A percentile compares a stretch with the other conserved stretches of the same genome.
Evolutionary conservation across 805 yeast genomes (phyloP).

Genomic region (Pichia membranifaciens): DNA sequence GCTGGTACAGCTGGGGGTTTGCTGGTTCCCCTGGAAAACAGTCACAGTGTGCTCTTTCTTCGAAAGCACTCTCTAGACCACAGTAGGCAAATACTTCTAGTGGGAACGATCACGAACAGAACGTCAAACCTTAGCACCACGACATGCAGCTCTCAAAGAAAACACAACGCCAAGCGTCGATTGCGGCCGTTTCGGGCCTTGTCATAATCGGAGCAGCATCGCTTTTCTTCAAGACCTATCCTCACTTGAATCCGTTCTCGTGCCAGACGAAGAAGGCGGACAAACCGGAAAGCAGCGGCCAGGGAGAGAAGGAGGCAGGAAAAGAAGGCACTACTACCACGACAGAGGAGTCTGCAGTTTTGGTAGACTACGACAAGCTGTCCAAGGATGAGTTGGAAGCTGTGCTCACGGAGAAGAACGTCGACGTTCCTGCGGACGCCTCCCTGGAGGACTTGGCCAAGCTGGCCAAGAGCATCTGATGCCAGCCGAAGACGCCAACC

Average conservation of each 20-base stretch:
- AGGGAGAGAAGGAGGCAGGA: constrained; percentile 15
- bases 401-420: not conserved
- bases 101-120: no score
- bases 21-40: no score
- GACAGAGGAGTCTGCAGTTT: constrained; percentile 16
- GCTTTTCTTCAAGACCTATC: constrained; percentile 41
- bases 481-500: no score
- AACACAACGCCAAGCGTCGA: constrained; percentile 25
- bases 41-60: no score
- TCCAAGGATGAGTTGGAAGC: not conserved
- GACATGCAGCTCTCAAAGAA: constrained; percentile 10
- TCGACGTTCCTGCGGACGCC: constrained; percentile 23
- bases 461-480: constrained; percentile 4
- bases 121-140: no score
- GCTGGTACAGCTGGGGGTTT: no score
- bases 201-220: constrained; percentile 38
- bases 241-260: constrained; percentile 35
- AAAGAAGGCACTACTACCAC: constrained; percentile 16
- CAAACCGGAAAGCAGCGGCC: not conserved
- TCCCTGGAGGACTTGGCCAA: constrained; percentile 29
- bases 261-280: not conserved
- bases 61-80: no score
- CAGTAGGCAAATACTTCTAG: no score
- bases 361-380: not conserved
- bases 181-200: constrained; percentile 40